Conservation (phyloP, 257 asterid species). For the Cinchona pubescens region DNA sequence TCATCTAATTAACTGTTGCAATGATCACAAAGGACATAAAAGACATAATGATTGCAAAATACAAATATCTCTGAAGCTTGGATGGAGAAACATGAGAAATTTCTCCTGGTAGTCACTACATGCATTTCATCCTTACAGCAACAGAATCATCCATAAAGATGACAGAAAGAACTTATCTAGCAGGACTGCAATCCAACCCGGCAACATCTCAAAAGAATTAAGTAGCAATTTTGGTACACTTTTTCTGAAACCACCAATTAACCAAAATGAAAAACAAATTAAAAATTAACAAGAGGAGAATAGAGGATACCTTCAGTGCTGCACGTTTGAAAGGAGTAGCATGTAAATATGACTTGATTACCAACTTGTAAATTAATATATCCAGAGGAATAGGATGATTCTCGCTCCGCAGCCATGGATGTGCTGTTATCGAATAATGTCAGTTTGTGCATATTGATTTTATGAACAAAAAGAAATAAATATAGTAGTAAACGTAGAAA, state of each 20-base stretch:
- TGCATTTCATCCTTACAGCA: not conserved
- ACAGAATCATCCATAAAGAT: not conserved
- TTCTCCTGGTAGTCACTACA: not conserved
- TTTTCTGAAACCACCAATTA: not conserved
- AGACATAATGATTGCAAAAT: not conserved
- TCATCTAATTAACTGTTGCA: not conserved
- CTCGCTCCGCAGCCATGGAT: constrained; percentile 93
- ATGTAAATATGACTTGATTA: constrained; percentile 71
- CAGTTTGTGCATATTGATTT: constrained; percentile 16
- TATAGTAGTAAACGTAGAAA: not conserved
- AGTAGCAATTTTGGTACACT: not conserved
- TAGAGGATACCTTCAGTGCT: constrained; percentile 67
- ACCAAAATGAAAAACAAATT: not conserved
- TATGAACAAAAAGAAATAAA: not conserved
- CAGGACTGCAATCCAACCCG: not conserved
- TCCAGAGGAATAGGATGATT: constrained; percentile 87
- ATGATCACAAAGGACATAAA: not conserved
- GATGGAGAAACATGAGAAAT: not conserved
- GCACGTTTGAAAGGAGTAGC: constrained; percentile 96
- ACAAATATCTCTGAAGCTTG: not conserved
- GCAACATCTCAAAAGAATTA: not conserved
- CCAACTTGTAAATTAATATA: constrained; percentile 73
- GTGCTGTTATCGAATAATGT: constrained; percentile 50
- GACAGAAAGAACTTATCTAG: not conserved
- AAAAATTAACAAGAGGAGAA: not conserved